phyloP scores from a whole-genome alignment of 306 rosid genomes.

The Hippophae gyantsensis region DNA sequence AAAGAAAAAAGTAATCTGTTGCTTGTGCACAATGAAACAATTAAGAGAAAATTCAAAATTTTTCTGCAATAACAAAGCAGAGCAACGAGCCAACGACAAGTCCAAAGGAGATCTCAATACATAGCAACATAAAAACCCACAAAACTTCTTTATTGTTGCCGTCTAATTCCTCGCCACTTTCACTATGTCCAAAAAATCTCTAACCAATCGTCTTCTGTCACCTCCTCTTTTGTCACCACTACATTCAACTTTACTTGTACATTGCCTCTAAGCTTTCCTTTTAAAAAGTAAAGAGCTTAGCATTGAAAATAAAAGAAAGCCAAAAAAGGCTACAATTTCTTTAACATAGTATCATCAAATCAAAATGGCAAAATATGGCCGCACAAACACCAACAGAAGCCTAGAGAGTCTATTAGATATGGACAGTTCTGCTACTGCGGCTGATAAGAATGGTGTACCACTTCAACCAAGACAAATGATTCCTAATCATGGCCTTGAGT shows the following conservation, averaged over 20 bases:
- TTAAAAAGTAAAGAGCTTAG: constrained; percentile 7
- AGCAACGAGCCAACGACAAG: constrained; percentile 26
- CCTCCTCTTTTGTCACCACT: constrained; percentile 13
- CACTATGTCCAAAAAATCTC: constrained; percentile 11
- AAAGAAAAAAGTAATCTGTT: too few relatives aligned
- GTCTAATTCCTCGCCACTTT: constrained; percentile 26
- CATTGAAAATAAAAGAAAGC: constrained; percentile 15
- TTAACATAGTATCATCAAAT: constrained; percentile 6
- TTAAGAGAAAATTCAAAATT: constrained; percentile 10
- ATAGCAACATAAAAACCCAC: background rate
- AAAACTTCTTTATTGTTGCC: constrained; percentile 21
- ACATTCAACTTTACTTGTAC: constrained; percentile 30
- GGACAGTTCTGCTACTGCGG: constrained; percentile 26
- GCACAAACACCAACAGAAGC: constrained; percentile 28
- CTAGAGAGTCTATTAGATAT: constrained; percentile 52
- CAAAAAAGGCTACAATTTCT: constrained; percentile 12
- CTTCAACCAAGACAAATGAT: constrained; percentile 25
- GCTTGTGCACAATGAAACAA: constrained; percentile 17
- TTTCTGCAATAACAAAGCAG: constrained; percentile 34
- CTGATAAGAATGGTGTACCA: constrained; percentile 14
- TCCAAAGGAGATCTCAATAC: constrained; percentile 24
- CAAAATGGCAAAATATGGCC: constrained; percentile 34
- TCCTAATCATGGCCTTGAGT: constrained; percentile 62
- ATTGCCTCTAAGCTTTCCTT: constrained; percentile 17
- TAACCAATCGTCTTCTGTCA: constrained; percentile 8